phyloP scores from a whole-genome alignment of 2,329 filamentous ascomycete species.

The Colletotrichum simmondsii region DNA sequence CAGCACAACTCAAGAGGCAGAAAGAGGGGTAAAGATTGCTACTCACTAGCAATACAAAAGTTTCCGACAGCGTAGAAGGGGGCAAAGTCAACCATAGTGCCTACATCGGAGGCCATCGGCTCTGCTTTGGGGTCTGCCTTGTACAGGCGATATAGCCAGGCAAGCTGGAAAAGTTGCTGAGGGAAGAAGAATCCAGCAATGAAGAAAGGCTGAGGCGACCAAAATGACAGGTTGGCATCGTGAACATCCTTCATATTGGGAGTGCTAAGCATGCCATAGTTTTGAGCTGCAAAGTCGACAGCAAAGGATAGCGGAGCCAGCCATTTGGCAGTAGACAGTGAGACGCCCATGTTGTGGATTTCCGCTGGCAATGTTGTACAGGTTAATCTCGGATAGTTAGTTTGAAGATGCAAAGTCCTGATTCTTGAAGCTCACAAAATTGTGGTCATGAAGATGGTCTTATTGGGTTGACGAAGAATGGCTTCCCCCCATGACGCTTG shows the following conservation, averaged over 20 bases:
- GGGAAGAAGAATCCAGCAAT: constrained; percentile 71
- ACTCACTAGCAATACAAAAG: constrained; percentile 66
- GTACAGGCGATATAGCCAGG: constrained; percentile 67
- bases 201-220: constrained; percentile 67
- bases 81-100: constrained; percentile 63
- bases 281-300: constrained; percentile 67
- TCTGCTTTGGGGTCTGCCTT: constrained; percentile 53
- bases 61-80: constrained; percentile 68
- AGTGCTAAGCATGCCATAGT: constrained; percentile 66
- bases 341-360: constrained; percentile 57
- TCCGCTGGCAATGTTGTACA: background rate
- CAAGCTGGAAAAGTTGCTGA: constrained; percentile 68
- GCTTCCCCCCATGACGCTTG: background rate
- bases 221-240: constrained; percentile 67
- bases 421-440: background rate
- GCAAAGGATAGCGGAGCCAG: constrained; percentile 65
- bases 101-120: constrained; percentile 51
- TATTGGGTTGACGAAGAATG: background rate
- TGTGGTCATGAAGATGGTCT: background rate
- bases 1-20: background rate
- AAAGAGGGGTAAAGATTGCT: background rate
- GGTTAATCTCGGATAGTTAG: too few relatives aligned
- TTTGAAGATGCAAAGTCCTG: background rate
- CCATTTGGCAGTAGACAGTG: constrained; percentile 63
- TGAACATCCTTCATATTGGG: constrained; percentile 71